Evolutionary conservation across 1,139 yeast species (phyloP).

Genomic region (Suhomyces taliae): DNA sequence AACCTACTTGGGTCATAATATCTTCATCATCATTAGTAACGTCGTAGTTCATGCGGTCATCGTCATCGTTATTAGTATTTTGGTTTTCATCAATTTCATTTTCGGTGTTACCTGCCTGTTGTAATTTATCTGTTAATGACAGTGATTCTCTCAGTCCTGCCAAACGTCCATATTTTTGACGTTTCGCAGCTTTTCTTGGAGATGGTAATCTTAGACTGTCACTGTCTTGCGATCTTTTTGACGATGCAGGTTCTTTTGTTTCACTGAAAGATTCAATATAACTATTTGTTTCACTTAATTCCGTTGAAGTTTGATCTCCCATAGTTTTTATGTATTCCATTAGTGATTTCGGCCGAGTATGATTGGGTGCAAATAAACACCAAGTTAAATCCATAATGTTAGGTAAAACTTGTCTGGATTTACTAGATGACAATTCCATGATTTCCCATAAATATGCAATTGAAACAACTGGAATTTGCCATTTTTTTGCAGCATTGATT

Average conservation of each 20-base stretch:
- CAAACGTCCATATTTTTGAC: slow-evolving; percentile 38
- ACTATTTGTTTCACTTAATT: background rate
- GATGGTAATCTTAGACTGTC: slow-evolving; percentile 33
- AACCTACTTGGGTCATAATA: slow-evolving; percentile 30
- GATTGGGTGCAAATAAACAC: slow-evolving; percentile 53
- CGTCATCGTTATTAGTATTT: background rate
- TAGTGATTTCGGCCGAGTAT: slow-evolving; percentile 27
- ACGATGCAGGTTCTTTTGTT: background rate
- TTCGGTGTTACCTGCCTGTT: background rate
- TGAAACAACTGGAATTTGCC: slow-evolving; percentile 59
- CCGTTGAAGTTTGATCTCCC: slow-evolving; percentile 9
- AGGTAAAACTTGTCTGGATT: slow-evolving; percentile 27
- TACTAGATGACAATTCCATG: slow-evolving; percentile 21
- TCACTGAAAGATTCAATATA: background rate
- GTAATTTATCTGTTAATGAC: slow-evolving; percentile 5
- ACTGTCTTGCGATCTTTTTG: slow-evolving; percentile 6
- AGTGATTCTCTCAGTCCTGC: slow-evolving; percentile 18
- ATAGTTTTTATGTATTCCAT: slow-evolving; percentile 32
- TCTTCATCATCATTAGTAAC: slow-evolving; percentile 26
- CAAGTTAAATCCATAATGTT: slow-evolving; percentile 43
- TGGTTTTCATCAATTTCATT: background rate
- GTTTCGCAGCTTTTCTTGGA: slow-evolving; percentile 34
- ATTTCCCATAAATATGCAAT: slow-evolving; percentile 53
- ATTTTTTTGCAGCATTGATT: slow-evolving; percentile 54
- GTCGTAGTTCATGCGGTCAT: slow-evolving; percentile 14